phyloP scores from a whole-genome alignment of 1,284 basidiomycete genomes.

The Leccinum pachyderme region DNA sequence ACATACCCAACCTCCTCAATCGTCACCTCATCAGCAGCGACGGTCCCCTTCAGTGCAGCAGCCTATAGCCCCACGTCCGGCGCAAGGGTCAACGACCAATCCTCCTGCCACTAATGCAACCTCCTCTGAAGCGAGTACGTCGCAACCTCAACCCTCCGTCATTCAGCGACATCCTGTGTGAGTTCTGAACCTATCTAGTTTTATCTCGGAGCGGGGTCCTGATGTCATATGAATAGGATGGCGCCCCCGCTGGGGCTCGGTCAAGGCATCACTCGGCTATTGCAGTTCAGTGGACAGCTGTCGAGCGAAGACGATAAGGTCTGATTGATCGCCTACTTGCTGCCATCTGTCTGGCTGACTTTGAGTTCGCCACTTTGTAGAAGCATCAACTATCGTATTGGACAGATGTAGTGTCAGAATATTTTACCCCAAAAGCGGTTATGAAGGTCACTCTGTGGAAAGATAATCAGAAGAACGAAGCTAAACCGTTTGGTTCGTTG shows the following conservation, averaged over 20 bases:
- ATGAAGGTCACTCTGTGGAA: conserved; percentile 81
- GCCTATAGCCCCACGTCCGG: conserved; percentile 39
- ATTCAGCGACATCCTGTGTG: conserved; percentile 30
- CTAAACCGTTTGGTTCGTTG: conserved; percentile 72
- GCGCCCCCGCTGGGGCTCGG: conserved; percentile 46
- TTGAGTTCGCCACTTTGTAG: conserved; percentile 30
- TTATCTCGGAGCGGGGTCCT: conserved; percentile 9
- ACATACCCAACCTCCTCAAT: conserved; percentile 32
- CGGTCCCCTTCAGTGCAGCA: conserved; percentile 37
- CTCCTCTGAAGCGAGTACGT: conserved; percentile 29
- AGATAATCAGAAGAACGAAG: conserved; percentile 70
- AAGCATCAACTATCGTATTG: conserved; percentile 65
- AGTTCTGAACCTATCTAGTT: conserved; percentile 17
- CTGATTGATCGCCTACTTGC: conserved; percentile 17
- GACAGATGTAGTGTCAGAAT: conserved; percentile 58
- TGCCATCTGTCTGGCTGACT: conserved; percentile 3
- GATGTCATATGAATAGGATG: conserved; percentile 22
- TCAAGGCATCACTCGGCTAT: conserved; percentile 56
- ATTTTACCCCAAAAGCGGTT: conserved; percentile 61
- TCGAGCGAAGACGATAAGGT: conserved; percentile 51
- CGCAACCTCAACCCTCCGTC: conserved; percentile 25
- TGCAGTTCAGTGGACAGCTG: conserved; percentile 65
- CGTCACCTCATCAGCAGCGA: conserved; percentile 35
- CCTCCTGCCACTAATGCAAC: conserved; percentile 19
- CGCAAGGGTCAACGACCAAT: conserved; percentile 26